A percentile compares a stretch with the other conserved stretches of the same genome.
Evolutionary conservation across 106 monocot species (phyloP).

Genomic region (Dendrobium chrysotoxum): DNA sequence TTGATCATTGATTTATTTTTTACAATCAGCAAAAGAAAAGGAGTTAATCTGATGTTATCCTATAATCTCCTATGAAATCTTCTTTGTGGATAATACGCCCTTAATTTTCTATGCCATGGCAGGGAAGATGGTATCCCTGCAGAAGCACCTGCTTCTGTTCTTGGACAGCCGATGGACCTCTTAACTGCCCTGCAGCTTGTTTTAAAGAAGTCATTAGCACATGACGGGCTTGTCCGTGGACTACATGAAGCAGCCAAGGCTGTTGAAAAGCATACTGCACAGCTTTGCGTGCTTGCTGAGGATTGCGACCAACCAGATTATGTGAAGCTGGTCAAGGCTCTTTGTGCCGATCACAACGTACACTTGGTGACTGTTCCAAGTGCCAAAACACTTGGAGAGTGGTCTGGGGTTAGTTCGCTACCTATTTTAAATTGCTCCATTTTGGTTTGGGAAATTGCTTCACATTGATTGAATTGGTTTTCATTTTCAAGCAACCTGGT

Average conservation of each 20-base stretch:
- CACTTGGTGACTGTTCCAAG: slow-evolving; percentile 65
- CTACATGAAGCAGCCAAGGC: slow-evolving; percentile 63
- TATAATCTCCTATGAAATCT: not conserved
- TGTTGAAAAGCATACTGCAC: slow-evolving; percentile 62
- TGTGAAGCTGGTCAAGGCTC: slow-evolving; percentile 74
- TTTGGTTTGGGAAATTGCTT: not conserved
- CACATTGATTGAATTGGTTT: too few relatives aligned
- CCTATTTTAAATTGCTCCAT: not conserved
- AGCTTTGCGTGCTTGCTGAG: slow-evolving; percentile 70
- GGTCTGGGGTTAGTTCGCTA: slow-evolving; percentile 62
- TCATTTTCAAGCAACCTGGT: too few relatives aligned
- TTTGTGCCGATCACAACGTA: slow-evolving; percentile 77
- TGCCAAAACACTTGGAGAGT: slow-evolving; percentile 80
- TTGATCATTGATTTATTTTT: not conserved
- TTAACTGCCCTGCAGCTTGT: slow-evolving; percentile 68
- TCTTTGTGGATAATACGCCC: not conserved
- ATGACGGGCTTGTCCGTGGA: slow-evolving; percentile 56
- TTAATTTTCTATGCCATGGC: not conserved
- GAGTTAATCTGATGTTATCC: not conserved
- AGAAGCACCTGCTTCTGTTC: slow-evolving; percentile 25
- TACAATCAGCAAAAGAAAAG: not conserved
- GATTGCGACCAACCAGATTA: slow-evolving; percentile 86
- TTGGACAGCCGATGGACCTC: slow-evolving; percentile 73
- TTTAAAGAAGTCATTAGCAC: slow-evolving; percentile 53
- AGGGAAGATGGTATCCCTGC: slow-evolving; percentile 38